phyloP scores from a whole-genome alignment of 2,329 filamentous ascomycete species.

The Aspergillus transmontanensis region DNA sequence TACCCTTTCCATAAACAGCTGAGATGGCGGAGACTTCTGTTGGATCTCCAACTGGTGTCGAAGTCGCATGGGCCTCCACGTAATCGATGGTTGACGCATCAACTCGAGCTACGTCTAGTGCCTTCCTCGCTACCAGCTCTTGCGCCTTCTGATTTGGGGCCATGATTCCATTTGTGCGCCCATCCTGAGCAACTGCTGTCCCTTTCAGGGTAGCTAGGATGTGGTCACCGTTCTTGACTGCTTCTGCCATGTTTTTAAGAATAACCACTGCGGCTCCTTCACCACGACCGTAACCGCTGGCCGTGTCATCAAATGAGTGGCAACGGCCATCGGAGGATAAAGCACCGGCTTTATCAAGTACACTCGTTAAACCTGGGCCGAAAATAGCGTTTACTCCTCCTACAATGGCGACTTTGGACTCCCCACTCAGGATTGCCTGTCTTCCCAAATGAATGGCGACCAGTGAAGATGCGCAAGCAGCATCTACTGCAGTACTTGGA shows the following conservation, averaged over 20 bases:
- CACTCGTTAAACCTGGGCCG: constrained; percentile 35
- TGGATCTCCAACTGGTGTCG: constrained; percentile 25
- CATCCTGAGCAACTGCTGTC: constrained; percentile 35
- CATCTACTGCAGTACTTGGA: constrained; percentile 25
- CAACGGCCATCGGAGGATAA: constrained; percentile 33
- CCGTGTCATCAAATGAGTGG: constrained; percentile 35
- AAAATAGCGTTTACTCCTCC: constrained; percentile 38
- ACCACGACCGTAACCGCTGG: constrained; percentile 34
- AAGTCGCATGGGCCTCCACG: constrained; percentile 28
- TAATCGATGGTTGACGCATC: constrained; percentile 21
- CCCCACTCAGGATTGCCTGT: constrained; percentile 16
- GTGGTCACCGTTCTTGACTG: constrained; percentile 31
- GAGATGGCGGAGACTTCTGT: constrained; percentile 20
- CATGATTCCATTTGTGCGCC: constrained; percentile 39
- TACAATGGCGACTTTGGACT: constrained; percentile 20
- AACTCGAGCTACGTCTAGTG: constrained; percentile 19
- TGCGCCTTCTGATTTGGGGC: constrained; percentile 36
- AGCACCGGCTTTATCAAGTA: constrained; percentile 32
- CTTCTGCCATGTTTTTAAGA: constrained; percentile 31
- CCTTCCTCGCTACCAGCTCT: constrained; percentile 28
- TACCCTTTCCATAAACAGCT: constrained; percentile 14
- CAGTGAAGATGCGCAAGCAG: constrained; percentile 27
- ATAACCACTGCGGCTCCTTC: constrained; percentile 35
- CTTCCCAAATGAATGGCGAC: constrained; percentile 25
- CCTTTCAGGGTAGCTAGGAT: constrained; percentile 35